Evolutionary conservation across 352 stramenopile species (phyloP).

Genomic region (Phytophthora uliginosa): DNA sequence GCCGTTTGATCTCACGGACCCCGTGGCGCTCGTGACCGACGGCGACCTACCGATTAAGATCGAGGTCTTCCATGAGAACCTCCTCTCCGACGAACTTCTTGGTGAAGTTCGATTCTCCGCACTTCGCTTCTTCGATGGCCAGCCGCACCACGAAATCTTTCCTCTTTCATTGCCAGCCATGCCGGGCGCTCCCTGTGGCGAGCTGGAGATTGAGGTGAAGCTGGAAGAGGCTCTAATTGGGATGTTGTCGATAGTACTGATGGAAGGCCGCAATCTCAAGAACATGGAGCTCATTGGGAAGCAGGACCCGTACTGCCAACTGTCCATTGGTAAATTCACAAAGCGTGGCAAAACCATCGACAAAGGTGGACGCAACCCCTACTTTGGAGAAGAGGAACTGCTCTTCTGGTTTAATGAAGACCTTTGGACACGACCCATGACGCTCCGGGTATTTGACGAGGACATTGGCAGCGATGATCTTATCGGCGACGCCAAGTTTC

Average conservation of each 20-base stretch:
- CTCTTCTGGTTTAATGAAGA: constrained; percentile 93
- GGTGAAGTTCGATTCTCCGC: constrained; percentile 76
- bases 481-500: constrained; percentile 84
- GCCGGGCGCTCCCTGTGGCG: constrained; percentile 44
- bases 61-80: constrained; percentile 91
- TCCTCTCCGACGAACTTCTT: constrained; percentile 89
- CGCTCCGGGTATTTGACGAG: constrained; percentile 86
- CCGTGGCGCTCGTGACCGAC: constrained; percentile 70
- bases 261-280: constrained; percentile 91
- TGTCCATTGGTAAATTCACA: constrained; percentile 73
- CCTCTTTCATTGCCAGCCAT: constrained; percentile 58
- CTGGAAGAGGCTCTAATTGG: constrained; percentile 82
- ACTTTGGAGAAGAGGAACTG: constrained; percentile 94
- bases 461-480: constrained; percentile 93
- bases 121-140: constrained; percentile 83
- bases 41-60: constrained; percentile 81
- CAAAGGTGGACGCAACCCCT: constrained; percentile 90
- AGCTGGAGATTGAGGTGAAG: constrained; percentile 80
- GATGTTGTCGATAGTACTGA: constrained; percentile 88
- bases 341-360: constrained; percentile 82
- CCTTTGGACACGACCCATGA: constrained; percentile 88
- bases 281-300: constrained; percentile 93
- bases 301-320: constrained; percentile 93
- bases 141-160: constrained; percentile 63
- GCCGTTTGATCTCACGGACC: constrained; percentile 86